Evolutionary conservation across 2,329 filamentous ascomycete genomes (phyloP).

Genomic region (Penicillium polonicum): DNA sequence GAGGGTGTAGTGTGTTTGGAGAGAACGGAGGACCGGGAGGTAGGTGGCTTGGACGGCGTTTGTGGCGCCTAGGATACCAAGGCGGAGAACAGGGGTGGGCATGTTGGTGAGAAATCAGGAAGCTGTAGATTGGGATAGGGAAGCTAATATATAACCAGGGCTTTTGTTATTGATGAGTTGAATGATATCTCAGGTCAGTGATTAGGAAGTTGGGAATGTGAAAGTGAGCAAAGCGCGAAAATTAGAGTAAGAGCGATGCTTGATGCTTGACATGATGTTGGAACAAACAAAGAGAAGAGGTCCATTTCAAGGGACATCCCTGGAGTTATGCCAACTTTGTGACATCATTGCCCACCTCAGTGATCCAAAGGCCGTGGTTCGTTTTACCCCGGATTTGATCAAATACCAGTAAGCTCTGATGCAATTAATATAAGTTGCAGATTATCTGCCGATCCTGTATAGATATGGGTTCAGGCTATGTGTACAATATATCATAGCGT

Average conservation of each 20-base stretch:
- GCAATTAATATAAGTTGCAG: neutral
- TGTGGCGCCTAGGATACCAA: constrained; percentile 39
- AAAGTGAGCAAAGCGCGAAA: neutral
- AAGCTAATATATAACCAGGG: neutral
- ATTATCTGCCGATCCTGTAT: neutral
- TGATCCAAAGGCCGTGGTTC: neutral
- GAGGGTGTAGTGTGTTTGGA: constrained; percentile 43
- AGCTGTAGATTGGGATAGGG: neutral
- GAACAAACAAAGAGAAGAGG: neutral
- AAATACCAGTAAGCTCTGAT: neutral
- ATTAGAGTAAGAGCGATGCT: neutral
- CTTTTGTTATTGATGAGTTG: neutral
- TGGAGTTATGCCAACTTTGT: neutral
- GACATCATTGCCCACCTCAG: neutral
- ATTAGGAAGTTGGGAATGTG: neutral
- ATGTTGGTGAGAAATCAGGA: constrained; percentile 10
- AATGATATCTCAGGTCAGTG: neutral
- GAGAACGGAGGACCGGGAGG: constrained; percentile 51
- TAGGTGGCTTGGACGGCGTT: constrained; percentile 55
- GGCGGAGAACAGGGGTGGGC: constrained; percentile 27
- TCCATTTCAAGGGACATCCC: neutral
- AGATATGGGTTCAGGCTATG: neutral
- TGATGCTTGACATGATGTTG: neutral
- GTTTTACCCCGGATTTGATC: neutral
- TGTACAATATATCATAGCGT: neutral